Evolutionary conservation across 306 rosid species (phyloP).

Genomic region (Sicyos baderoa): DNA sequence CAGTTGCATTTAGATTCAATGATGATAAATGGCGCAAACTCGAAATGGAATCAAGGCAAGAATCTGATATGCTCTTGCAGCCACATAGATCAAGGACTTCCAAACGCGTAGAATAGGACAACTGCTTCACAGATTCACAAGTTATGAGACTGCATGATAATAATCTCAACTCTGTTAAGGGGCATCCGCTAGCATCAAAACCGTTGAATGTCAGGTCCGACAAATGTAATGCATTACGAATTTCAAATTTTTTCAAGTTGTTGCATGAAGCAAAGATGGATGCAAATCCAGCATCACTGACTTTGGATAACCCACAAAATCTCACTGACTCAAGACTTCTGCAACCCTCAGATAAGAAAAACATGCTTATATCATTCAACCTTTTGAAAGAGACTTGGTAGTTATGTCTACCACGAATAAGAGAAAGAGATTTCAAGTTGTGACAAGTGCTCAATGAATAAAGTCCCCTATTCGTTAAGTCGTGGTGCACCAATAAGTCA

Average conservation of each 20-base stretch:
- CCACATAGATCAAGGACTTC: slow-evolving; percentile 31
- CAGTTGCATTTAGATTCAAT: slow-evolving; percentile 24
- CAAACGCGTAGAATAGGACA: slow-evolving; percentile 21
- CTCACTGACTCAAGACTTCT: slow-evolving; percentile 24
- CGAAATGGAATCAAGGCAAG: slow-evolving; percentile 23
- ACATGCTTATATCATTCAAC: slow-evolving; percentile 28
- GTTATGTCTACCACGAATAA: slow-evolving; percentile 22
- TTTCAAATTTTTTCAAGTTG: slow-evolving; percentile 23
- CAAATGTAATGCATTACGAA: slow-evolving; percentile 23
- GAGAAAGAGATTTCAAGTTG: slow-evolving; percentile 24
- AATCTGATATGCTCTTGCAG: slow-evolving; percentile 33
- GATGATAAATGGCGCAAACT: slow-evolving; percentile 17
- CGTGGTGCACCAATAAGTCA: slow-evolving; percentile 6
- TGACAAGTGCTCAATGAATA: slow-evolving; percentile 18
- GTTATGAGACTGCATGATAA: slow-evolving; percentile 28
- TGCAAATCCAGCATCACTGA: slow-evolving; percentile 32
- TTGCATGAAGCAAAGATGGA: slow-evolving; percentile 28
- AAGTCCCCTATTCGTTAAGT: slow-evolving; percentile 28
- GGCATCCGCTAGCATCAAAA: slow-evolving; percentile 15
- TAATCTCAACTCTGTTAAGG: slow-evolving; percentile 27
- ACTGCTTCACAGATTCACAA: slow-evolving; percentile 27
- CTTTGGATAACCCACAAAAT: slow-evolving; percentile 31
- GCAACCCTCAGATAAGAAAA: slow-evolving; percentile 26
- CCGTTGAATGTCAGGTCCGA: slow-evolving; percentile 25
- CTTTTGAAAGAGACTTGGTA: slow-evolving; percentile 24